Base-by-base conservation (phyloP, 108 stramenopile genomes). In the Epipyxis sp. region DNA sequence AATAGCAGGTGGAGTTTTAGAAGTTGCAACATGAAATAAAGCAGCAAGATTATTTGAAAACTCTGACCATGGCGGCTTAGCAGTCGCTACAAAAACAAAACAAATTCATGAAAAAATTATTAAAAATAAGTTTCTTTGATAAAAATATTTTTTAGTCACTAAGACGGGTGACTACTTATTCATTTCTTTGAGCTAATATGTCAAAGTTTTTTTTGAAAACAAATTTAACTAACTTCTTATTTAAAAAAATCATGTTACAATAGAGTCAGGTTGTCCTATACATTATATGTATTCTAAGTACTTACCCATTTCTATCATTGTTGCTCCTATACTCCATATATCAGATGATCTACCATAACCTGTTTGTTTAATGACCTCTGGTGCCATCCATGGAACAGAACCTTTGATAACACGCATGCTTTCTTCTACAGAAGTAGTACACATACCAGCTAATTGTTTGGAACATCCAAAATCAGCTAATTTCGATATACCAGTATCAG, bases 401-500 rank as follows among this genome's bases (percentile, higher is more conserved):
- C 89, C 89, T 1, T 69, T 59, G 20, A 87, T 88, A 43, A 40
- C 41, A 13, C 43, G 45, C 0, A 84, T 50, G 42, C 78, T 82
- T 30, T 84, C 85, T 77, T 84, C 84, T 42, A 83, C 35, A 1
- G 78, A 62, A 1, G n/a, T 61, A 40, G 78, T 44, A 59, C 69
- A 59, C 43, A 54, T 39, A 10, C 76, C 76, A 13, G 58, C 45
- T 27, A 77, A 45, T 13, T 42, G 69, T 72, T 85, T 84, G 35
- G 84, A 85, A 42, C 82, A 83, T 0, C 86, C 86, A 34, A 86
- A 86, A 59, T 86, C 86, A 0, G 86, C 84, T 27, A 86, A 81
- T 40, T 86, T 85, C 1, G 93, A 94, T 61, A 90, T 85, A 0
- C 93, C 96, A 76, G 89, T 87, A 39, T 86, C 77, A 27, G 94